Conservation (phyloP, 768 basidiomycete species). For the Tricholoma terreum region DNA sequence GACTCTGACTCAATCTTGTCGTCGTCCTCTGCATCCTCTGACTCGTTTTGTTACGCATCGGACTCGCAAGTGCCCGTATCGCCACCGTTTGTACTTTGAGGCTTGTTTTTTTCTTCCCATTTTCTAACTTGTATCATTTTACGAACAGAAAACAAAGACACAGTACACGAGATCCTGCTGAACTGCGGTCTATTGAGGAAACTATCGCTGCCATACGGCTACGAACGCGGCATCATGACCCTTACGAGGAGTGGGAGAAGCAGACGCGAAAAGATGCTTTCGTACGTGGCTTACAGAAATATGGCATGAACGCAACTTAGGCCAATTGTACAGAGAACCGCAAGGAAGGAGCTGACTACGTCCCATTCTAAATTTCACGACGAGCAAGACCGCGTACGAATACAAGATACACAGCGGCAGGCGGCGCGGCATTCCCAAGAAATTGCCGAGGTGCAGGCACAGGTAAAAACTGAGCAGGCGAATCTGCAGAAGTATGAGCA, state of each 20-base stretch:
- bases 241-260: conserved; percentile 58
- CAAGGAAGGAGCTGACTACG: conserved; percentile 39
- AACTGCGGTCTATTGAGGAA: conserved; percentile 44
- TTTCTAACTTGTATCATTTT: conserved; percentile 1
- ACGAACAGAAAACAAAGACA: conserved; percentile 22
- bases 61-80: conserved; percentile 37
- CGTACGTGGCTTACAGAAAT: conserved; percentile 31
- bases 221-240: conserved; percentile 49
- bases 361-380: conserved; percentile 32
- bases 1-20: conserved; percentile 34
- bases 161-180: conserved; percentile 32
- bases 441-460: conserved; percentile 45
- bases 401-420: conserved; percentile 32
- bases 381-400: conserved; percentile 44
- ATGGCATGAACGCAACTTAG: not conserved
- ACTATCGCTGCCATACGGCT: conserved; percentile 51
- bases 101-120: not conserved
- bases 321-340: conserved; percentile 34
- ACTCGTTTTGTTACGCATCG: conserved; percentile 41
- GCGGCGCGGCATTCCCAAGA: conserved; percentile 46
- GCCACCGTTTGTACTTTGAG: conserved; percentile 28
- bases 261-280: conserved; percentile 50
- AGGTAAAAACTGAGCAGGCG: conserved; percentile 41
- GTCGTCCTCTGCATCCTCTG: conserved; percentile 21
- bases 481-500: conserved; percentile 46